Evolutionary conservation across 179 eudicot species (phyloP).

Genomic region (Silene noctiflora): DNA sequence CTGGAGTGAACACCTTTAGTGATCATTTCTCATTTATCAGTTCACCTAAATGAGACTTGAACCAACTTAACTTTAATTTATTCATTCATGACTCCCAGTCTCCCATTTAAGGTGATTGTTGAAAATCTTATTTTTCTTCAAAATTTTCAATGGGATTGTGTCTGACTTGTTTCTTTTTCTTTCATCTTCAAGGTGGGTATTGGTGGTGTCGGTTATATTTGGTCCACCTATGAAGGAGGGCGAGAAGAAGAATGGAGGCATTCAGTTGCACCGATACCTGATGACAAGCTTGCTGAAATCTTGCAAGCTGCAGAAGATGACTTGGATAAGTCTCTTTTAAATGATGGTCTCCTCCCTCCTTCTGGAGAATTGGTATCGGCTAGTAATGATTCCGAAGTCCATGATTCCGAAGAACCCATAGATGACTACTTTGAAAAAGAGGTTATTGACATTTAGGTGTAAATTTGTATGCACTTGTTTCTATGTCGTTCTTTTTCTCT

Average conservation of each 20-base stretch:
- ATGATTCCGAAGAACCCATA: conserved; percentile 45
- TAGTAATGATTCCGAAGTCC: conserved; percentile 51
- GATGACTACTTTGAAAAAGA: conserved; percentile 86
- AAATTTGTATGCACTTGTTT: conserved; percentile 1
- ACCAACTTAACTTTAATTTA: not conserved
- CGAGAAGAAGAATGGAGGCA: conserved; percentile 85
- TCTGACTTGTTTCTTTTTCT: conserved; percentile 15
- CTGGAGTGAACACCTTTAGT: not conserved
- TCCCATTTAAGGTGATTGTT: not conserved
- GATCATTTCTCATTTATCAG: not conserved
- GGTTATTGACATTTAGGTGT: conserved; percentile 35
- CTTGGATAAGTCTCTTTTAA: conserved; percentile 39
- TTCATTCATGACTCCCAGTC: not conserved
- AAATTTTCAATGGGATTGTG: not conserved
- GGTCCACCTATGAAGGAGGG: conserved; percentile 72
- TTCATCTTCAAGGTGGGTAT: conserved; percentile 58
- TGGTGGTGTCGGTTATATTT: conserved; percentile 84
- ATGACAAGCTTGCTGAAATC: conserved; percentile 65
- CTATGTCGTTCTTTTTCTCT: not conserved
- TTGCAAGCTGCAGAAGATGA: conserved; percentile 45
- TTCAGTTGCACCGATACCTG: conserved; percentile 92
- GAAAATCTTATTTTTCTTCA: too few species aligned
- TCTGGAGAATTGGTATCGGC: conserved; percentile 67
- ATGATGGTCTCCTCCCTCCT: conserved; percentile 51
- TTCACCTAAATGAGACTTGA: conserved; percentile 1